Evolutionary conservation across 176 grass and related monocot species (phyloP).

Genomic region (Dactylis glomerata): DNA sequence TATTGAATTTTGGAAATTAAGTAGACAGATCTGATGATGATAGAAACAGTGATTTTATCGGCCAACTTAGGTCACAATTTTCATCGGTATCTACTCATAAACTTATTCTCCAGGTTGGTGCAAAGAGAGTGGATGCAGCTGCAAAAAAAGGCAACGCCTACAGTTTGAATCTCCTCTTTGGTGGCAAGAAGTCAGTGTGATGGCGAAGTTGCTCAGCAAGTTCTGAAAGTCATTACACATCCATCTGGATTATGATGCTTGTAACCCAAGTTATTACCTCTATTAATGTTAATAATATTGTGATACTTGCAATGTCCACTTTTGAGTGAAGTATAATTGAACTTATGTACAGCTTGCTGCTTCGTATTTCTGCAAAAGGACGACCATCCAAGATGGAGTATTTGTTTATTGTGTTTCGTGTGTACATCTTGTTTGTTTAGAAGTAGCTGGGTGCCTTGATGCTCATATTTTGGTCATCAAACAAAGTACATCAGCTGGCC

Average conservation of each 20-base stretch:
- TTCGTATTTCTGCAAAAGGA: background rate
- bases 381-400: background rate
- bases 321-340: too few species aligned
- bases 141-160: slow-evolving; percentile 76
- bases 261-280: too few species aligned
- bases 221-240: background rate
- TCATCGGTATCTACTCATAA: background rate
- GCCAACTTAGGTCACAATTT: background rate
- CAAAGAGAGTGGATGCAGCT: slow-evolving; percentile 66
- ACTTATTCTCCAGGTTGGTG: slow-evolving; percentile 52
- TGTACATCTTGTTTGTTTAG: background rate
- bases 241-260: background rate
- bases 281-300: too few species aligned
- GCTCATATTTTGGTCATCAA: background rate
- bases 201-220: slow-evolving; percentile 13
- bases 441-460: background rate
- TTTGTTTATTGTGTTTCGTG: background rate
- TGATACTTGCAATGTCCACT: too few species aligned
- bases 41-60: background rate
- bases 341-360: background rate
- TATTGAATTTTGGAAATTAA: background rate
- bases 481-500: background rate
- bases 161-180: slow-evolving; percentile 70
- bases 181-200: slow-evolving; percentile 62
- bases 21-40: background rate